Conservation (phyloP, 2,329 filamentous ascomycete species). For the Aspergillus latus region DNA sequence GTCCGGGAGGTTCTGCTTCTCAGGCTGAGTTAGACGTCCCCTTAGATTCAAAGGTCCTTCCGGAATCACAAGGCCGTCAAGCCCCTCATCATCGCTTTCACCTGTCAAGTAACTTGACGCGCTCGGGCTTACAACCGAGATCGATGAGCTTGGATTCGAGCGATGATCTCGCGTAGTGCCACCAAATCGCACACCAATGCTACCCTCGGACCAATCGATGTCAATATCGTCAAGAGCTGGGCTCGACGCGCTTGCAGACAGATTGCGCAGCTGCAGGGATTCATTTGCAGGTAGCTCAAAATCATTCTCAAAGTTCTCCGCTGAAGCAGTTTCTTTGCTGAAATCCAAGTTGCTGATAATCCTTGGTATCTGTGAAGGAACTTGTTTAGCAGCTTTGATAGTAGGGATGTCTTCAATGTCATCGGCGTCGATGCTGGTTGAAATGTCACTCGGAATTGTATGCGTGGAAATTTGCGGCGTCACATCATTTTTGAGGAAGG, state of each 20-base stretch:
- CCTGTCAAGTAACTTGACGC: conserved; percentile 85
- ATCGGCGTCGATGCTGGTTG: conserved; percentile 61
- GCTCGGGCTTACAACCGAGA: conserved; percentile 87
- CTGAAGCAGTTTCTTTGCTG: conserved; percentile 40
- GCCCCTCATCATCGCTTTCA: conserved; percentile 90
- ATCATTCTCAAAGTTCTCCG: conserved; percentile 71
- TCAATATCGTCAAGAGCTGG: conserved; percentile 73
- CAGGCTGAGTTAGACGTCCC: conserved; percentile 71
- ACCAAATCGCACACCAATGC: conserved; percentile 83
- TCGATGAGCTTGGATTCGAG: conserved; percentile 80
- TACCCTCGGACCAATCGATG: conserved; percentile 85
- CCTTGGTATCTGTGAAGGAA: conserved; percentile 53
- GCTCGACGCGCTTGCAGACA: conserved; percentile 64
- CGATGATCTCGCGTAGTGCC: conserved; percentile 78
- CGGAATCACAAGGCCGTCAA: conserved; percentile 86
- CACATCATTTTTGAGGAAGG: conserved; percentile 31
- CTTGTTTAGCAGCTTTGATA: conserved; percentile 66
- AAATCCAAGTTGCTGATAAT: conserved; percentile 55
- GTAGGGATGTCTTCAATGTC: conserved; percentile 65
- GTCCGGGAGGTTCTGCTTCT: conserved; percentile 47
- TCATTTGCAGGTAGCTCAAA: conserved; percentile 69
- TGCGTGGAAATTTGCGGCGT: conserved; percentile 55
- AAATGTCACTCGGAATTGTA: conserved; percentile 61
- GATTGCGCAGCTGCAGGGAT: conserved; percentile 62
- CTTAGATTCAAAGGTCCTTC: conserved; percentile 79